These are phyloP conservation scores for Halophytophthora batemanensis DNA, from an alignment of 352 stramenopile species.

Conservation along the genomic window DNA sequence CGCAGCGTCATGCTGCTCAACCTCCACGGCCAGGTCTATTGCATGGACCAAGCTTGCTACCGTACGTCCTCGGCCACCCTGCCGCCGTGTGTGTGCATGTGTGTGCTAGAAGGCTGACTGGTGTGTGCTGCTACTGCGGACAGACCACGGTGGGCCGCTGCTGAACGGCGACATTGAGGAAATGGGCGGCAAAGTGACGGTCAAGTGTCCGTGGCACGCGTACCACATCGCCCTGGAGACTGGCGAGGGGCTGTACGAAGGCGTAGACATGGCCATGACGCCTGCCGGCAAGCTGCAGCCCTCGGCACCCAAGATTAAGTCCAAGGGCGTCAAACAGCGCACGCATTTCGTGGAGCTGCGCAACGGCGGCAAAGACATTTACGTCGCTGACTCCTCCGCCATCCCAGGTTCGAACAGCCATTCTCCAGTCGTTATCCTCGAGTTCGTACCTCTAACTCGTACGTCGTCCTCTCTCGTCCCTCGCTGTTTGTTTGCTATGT, in stretches of 20 bases:
- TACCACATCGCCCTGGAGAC: slow-evolving; percentile 82
- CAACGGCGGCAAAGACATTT: slow-evolving; percentile 61
- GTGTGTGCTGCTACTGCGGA: slow-evolving; percentile 1
- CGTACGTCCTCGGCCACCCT: slow-evolving; percentile 34
- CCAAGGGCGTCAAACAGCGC: slow-evolving; percentile 83
- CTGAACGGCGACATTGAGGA: slow-evolving; percentile 84
- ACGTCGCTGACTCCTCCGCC: slow-evolving; percentile 71
- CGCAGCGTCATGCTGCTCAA: slow-evolving; percentile 75
- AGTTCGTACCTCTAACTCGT: no score
- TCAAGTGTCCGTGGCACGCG: slow-evolving; percentile 86
- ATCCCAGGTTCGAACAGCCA: slow-evolving; percentile 55
- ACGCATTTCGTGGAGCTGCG: slow-evolving; percentile 76
- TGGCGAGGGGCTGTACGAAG: slow-evolving; percentile 83
- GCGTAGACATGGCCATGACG: slow-evolving; percentile 67
- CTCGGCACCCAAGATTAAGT: slow-evolving; percentile 61
- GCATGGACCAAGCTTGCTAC: slow-evolving; percentile 87
- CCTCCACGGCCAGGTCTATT: slow-evolving; percentile 60
- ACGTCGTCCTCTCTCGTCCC: no score
- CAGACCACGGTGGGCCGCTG: slow-evolving; percentile 80
- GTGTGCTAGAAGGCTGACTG: no score
- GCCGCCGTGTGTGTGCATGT: no score
- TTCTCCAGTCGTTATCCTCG: no score
- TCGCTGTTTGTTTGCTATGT: no score
- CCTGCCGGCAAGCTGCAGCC: slow-evolving; percentile 43
- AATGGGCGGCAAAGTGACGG: slow-evolving; percentile 65